phyloP scores from a whole-genome alignment of 2,329 filamentous ascomycete genomes.

The Fusarium sororula region DNA sequence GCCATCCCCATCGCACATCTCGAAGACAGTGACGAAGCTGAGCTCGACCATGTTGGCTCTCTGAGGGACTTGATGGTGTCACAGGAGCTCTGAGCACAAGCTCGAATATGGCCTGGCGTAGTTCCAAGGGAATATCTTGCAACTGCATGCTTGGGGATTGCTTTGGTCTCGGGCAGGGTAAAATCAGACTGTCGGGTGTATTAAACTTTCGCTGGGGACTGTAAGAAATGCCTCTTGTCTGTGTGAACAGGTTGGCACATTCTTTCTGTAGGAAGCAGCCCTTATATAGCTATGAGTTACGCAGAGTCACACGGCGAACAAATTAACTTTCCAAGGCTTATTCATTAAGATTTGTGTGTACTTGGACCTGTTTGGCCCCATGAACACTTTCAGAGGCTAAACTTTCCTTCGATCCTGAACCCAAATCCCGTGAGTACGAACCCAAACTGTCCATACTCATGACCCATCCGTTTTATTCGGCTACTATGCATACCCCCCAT shows the following conservation, averaged over 20 bases:
- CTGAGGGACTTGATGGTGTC: neutral
- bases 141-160: neutral
- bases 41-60: neutral
- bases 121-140: neutral
- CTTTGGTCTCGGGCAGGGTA: neutral
- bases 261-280: neutral
- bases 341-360: neutral
- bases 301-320: neutral
- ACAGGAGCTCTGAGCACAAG: neutral
- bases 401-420: neutral
- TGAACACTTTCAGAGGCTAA: rapidly evolving
- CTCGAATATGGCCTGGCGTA: neutral
- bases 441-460: neutral
- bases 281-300: neutral
- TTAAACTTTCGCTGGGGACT: too few species aligned
- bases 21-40: neutral
- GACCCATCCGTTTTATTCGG: neutral
- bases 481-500: neutral
- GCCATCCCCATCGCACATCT: neutral
- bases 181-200: too few species aligned
- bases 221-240: neutral
- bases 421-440: neutral
- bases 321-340: neutral
- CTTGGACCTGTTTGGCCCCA: neutral
- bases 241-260: neutral